Base-by-base conservation (phyloP, 345 rosid genomes). In the Populus simonii region DNA sequence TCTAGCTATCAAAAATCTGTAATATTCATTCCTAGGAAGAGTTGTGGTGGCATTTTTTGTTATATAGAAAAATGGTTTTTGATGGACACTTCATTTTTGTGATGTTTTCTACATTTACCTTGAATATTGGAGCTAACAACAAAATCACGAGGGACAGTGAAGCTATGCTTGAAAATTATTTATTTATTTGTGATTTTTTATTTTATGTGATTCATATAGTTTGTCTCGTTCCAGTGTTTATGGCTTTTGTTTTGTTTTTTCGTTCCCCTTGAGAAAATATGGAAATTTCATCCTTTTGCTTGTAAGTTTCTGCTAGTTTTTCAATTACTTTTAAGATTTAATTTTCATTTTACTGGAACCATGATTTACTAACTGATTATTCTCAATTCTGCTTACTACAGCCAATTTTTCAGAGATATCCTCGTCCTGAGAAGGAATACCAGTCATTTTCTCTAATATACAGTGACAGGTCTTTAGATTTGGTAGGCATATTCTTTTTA, bases 371-470 rank as follows among this genome's bases (percentile, higher is more conserved):
- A 6, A 16, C 41, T 73, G 59, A 41, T n/a, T 53, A 36, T 69
- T 70, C 73, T 63, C 69, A 20, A 57, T 72, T 76, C 76, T 66
- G 75, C 75, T 15, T 76, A 3, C 38, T 68, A 77, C 77, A 81
- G 84, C 84, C 80, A 18, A 77, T 77, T 55, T 81, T 81, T 68
- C 80, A 81, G 76, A 77, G 84, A 61, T 76, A 77, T 81, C 84
- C 84, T 41, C 80, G 80, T 22, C 84, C 84, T 2, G 84, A 76
- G 74, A 81, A 81, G 70, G 84, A 81, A 77, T 76, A 77, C 74
- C 84, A 81, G 72, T 81, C 84, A 77, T 81, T 81, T 72, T 81
- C 83, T 76, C 83, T 81, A 5, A 39, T 81, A 59, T 81, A 81
- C 43, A 65, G 36, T 68, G 80, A 77, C 35, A 76, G 84, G 62